These are phyloP conservation scores for Mycosarcoma maydis DNA, from an alignment of 1,284 basidiomycete genomes.

Conservation along the genomic window DNA sequence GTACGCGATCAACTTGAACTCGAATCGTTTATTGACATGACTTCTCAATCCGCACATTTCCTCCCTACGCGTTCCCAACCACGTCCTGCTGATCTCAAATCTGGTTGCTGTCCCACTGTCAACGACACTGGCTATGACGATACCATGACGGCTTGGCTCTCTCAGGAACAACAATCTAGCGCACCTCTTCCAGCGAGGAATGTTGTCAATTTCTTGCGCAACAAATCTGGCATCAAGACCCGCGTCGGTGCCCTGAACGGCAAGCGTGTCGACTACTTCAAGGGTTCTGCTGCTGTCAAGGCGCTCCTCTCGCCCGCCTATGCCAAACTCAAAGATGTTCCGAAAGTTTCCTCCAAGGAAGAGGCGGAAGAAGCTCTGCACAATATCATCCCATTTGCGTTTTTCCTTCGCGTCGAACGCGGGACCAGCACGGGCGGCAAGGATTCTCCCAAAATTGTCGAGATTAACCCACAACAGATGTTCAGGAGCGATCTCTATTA, in stretches of 20 bases:
- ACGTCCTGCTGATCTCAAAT: conserved; percentile 23
- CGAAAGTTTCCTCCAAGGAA: conserved; percentile 73
- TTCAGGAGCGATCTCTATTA: conserved; percentile 72
- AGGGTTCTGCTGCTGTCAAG: conserved; percentile 78
- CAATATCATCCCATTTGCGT: conserved; percentile 76
- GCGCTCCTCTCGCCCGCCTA: conserved; percentile 90
- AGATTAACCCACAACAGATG: conserved; percentile 81
- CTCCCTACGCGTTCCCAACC: conserved; percentile 1
- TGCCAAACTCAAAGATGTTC: conserved; percentile 80
- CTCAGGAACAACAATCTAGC: conserved; percentile 61
- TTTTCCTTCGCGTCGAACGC: conserved; percentile 66
- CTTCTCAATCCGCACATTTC: conserved; percentile 22
- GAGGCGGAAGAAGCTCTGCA: conserved; percentile 80
- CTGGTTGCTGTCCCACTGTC: conserved; percentile 61
- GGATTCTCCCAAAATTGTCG: conserved; percentile 59
- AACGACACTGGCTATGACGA: not conserved
- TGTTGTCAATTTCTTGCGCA: conserved; percentile 63
- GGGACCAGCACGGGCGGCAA: conserved; percentile 71
- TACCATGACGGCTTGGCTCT: not conserved
- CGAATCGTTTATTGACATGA: conserved; percentile 31
- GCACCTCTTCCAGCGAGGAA: conserved; percentile 54
- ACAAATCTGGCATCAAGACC: conserved; percentile 81
- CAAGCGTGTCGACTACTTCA: conserved; percentile 97
- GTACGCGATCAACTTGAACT: conserved; percentile 16
- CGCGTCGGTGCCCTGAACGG: conserved; percentile 90